These are phyloP conservation scores for Clonostachys solani DNA, from an alignment of 2,329 filamentous ascomycete genomes.

Conservation along the genomic window DNA sequence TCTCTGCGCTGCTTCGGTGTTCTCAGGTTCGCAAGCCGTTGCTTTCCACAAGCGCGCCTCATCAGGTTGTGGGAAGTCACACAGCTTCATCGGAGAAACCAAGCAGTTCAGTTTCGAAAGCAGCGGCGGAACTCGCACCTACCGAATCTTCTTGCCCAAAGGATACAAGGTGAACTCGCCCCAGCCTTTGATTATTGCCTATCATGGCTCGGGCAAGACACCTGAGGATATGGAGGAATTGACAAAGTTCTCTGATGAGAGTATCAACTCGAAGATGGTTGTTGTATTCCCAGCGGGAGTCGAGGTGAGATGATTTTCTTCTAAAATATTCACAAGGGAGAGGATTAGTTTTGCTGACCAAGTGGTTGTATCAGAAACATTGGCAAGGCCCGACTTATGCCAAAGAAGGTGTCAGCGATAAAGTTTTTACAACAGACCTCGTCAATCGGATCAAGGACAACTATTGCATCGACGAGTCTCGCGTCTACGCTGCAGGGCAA, in stretches of 20 bases:
- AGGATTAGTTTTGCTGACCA: neutral
- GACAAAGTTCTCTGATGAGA: conserved; percentile 27
- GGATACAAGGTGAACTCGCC: conserved; percentile 22
- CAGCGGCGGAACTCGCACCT: conserved; percentile 8
- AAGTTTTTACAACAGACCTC: conserved; percentile 37
- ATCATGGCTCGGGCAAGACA: conserved; percentile 35
- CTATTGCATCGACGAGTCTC: conserved; percentile 32
- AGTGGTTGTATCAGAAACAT: neutral
- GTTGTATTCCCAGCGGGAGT: conserved; percentile 41
- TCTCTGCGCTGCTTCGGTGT: too few species aligned
- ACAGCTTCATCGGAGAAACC: conserved; percentile 11
- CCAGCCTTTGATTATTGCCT: conserved; percentile 36
- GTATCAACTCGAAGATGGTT: conserved; percentile 27
- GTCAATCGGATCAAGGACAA: conserved; percentile 26
- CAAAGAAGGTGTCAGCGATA: conserved; percentile 25
- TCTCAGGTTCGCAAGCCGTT: too few species aligned
- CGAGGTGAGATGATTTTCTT: conserved; percentile 15
- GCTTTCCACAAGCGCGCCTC: neutral
- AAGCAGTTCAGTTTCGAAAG: conserved; percentile 13
- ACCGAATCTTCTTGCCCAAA: conserved; percentile 12
- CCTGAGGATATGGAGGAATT: conserved; percentile 23
- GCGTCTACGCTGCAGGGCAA: conserved; percentile 35
- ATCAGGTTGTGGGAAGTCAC: conserved; percentile 10
- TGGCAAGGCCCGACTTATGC: conserved; percentile 34
- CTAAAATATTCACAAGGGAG: neutral